These are phyloP conservation scores for Amniculicola lignicola DNA, from an alignment of 495 filamentous ascomycete species.

Conservation along the genomic window DNA sequence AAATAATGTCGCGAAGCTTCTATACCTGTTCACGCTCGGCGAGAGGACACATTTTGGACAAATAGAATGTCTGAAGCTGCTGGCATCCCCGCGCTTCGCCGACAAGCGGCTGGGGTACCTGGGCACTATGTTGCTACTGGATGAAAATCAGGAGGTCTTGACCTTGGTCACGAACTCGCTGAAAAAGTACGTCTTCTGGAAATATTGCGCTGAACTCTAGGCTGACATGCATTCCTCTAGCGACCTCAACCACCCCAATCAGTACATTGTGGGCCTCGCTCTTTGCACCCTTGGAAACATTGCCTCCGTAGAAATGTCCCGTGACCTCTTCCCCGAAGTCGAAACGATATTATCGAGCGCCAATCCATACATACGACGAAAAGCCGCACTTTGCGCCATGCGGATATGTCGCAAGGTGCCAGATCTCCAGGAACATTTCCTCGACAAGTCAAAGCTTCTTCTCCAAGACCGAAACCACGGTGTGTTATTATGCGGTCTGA, in stretches of 20 bases:
- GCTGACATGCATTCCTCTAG: constrained; percentile 47
- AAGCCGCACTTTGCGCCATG: constrained; percentile 99
- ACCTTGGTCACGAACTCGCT: constrained; percentile 96
- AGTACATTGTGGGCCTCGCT: constrained; percentile 95
- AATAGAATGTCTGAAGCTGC: constrained; percentile 97
- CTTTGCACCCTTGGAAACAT: constrained; percentile 96
- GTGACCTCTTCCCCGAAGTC: constrained; percentile 93
- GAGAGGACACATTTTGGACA: constrained; percentile 98
- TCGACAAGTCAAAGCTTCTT: constrained; percentile 88
- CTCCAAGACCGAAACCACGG: constrained; percentile 91
- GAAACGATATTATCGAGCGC: constrained; percentile 84
- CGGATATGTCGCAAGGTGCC: constrained; percentile 96
- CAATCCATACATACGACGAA: constrained; percentile 94
- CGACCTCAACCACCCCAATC: constrained; percentile 94
- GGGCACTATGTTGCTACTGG: constrained; percentile 90
- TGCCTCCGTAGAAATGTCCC: constrained; percentile 96
- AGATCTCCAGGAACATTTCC: constrained; percentile 92
- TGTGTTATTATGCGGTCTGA: constrained; percentile 87
- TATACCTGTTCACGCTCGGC: constrained; percentile 98
- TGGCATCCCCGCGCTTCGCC: constrained; percentile 94
- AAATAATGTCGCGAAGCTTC: constrained; percentile 97
- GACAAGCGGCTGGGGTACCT: constrained; percentile 96
- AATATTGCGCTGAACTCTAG: background rate
- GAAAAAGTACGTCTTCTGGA: constrained; percentile 67
- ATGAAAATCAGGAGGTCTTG: constrained; percentile 97